Evolutionary conservation across 495 filamentous ascomycete genomes (phyloP).

Genomic region (Trichoderma parareesei): DNA sequence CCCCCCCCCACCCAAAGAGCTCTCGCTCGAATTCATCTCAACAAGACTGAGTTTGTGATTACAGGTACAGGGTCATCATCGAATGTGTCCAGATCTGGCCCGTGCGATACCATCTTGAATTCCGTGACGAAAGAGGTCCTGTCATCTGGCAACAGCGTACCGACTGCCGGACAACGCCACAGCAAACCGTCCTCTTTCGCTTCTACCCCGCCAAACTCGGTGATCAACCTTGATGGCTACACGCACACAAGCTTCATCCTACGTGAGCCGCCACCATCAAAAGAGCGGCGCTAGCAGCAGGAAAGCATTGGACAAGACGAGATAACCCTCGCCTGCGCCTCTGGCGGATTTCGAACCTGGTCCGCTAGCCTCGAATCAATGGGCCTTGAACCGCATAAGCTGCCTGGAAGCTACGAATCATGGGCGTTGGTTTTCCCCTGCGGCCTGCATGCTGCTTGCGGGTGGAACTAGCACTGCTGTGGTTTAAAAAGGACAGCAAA

Average conservation of each 20-base stretch:
- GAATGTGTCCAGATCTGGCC: too few species aligned
- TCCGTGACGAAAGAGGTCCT: too few species aligned
- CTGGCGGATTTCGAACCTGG: not conserved
- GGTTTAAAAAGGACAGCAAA: not conserved
- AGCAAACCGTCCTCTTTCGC: too few species aligned
- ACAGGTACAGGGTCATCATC: too few species aligned
- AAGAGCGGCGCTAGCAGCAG: not conserved
- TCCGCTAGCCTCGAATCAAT: not conserved
- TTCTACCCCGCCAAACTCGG: too few species aligned
- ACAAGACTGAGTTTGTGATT: not conserved
- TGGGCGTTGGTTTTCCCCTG: too few species aligned
- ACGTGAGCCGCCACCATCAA: not conserved
- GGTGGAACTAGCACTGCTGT: not conserved
- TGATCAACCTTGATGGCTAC: too few species aligned
- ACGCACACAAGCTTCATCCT: not conserved
- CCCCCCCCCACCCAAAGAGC: not conserved
- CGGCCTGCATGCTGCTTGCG: too few species aligned
- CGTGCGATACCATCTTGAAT: too few species aligned
- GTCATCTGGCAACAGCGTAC: too few species aligned
- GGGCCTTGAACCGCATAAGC: not conserved
- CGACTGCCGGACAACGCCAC: too few species aligned
- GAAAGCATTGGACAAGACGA: not conserved
- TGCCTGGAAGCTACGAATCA: too few species aligned
- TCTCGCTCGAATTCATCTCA: not conserved
- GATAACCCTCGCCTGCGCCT: not conserved